These are phyloP conservation scores for Microdochium nivale DNA, from an alignment of 2,329 filamentous ascomycete species.

Conservation along the genomic window DNA sequence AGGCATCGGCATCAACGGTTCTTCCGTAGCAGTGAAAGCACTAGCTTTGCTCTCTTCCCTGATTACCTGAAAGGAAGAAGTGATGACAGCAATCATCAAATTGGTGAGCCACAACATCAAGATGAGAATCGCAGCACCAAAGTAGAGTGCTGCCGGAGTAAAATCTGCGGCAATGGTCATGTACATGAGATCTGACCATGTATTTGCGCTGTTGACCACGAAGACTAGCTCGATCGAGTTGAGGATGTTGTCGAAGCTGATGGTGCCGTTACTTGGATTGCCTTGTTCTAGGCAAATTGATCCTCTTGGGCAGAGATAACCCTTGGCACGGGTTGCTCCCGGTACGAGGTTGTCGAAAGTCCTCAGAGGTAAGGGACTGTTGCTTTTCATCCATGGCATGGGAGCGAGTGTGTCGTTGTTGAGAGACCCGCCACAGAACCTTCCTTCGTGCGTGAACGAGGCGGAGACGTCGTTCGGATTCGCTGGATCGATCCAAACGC, in stretches of 20 bases:
- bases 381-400: conserved; percentile 58
- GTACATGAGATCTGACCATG: conserved; percentile 91
- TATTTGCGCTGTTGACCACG: conserved; percentile 97
- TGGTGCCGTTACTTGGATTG: conserved; percentile 76
- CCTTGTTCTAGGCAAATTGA: conserved; percentile 73
- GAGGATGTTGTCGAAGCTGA: conserved; percentile 91
- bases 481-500: conserved; percentile 64
- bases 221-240: conserved; percentile 92
- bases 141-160: conserved; percentile 72
- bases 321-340: conserved; percentile 57
- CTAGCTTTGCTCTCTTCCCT: conserved; percentile 91
- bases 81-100: conserved; percentile 91
- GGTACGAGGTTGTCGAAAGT: conserved; percentile 36
- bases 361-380: conserved; percentile 12
- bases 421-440: conserved; percentile 83
- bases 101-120: conserved; percentile 96
- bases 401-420: conserved; percentile 46
- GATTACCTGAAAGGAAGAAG: conserved; percentile 96
- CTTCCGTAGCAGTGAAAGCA: conserved; percentile 76
- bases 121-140: conserved; percentile 69
- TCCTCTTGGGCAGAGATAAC: conserved; percentile 76
- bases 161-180: conserved; percentile 90
- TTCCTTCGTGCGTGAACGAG: conserved; percentile 54
- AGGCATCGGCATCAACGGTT: conserved; percentile 25
- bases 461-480: conserved; percentile 44